These are phyloP conservation scores for Vitis labrusca DNA, from an alignment of 164 flowering plant species.

Conservation along the genomic window DNA sequence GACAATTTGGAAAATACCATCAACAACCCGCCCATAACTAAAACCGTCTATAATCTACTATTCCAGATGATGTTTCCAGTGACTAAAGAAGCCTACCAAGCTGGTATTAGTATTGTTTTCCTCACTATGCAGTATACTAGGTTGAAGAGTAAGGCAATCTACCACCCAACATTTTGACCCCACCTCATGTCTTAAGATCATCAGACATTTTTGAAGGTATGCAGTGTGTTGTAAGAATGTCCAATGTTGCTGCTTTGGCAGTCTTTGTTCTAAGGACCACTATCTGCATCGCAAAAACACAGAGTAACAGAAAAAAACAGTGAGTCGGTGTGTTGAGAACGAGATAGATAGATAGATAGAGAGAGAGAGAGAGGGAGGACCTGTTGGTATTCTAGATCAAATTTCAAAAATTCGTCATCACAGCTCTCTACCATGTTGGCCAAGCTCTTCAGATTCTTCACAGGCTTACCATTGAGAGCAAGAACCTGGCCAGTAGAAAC, in stretches of 20 bases:
- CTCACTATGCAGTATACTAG: too few species aligned
- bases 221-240: slow-evolving; percentile 83
- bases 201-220: slow-evolving; percentile 95
- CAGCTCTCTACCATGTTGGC: slow-evolving; percentile 85
- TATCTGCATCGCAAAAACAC: slow-evolving; percentile 42
- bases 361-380: slow-evolving; percentile 30
- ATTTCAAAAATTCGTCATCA: slow-evolving; percentile 69
- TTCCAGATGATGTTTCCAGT: not conserved
- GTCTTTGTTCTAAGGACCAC: slow-evolving; percentile 74
- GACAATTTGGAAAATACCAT: not conserved
- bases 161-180: too few species aligned
- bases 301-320: not conserved
- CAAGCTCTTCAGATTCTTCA: slow-evolving; percentile 78
- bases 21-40: not conserved
- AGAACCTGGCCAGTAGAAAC: slow-evolving; percentile 47
- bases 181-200: slow-evolving; percentile 66
- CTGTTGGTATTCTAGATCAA: slow-evolving; percentile 85
- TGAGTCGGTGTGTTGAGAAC: not conserved
- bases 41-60: too few species aligned
- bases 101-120: too few species aligned
- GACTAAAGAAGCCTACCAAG: not conserved
- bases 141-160: too few species aligned
- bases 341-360: slow-evolving; percentile 1
- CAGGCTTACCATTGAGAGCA: slow-evolving; percentile 76
- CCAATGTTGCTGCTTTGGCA: slow-evolving; percentile 84